phyloP scores from a whole-genome alignment of 805 yeast species.

The Ogataea pini region DNA sequence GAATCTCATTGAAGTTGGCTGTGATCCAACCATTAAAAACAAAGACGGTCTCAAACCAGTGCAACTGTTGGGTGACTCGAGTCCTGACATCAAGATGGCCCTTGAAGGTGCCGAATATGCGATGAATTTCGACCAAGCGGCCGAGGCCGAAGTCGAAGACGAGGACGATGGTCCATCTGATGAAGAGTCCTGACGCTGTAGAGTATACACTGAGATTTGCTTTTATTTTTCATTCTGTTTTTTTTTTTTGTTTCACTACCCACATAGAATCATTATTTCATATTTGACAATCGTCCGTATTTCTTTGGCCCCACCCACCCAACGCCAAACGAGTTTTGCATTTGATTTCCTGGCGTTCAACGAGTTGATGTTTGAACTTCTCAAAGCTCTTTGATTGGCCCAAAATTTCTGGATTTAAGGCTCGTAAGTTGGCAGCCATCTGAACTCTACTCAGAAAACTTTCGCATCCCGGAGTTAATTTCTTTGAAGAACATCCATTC shows the following conservation, averaged over 20 bases:
- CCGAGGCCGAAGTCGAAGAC: conserved; percentile 39
- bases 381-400: conserved; percentile 9
- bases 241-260: conserved; percentile 1
- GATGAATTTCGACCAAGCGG: conserved; percentile 40
- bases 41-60: conserved; percentile 71
- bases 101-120: conserved; percentile 87
- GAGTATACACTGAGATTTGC: not conserved
- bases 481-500: conserved; percentile 46
- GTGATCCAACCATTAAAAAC: conserved; percentile 69
- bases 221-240: not conserved
- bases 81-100: conserved; percentile 57
- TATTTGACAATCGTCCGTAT: conserved; percentile 7
- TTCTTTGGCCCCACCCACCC: conserved; percentile 16
- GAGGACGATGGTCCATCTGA: conserved; percentile 38
- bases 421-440: conserved; percentile 10
- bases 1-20: conserved; percentile 86
- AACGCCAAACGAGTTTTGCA: conserved; percentile 3
- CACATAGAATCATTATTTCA: conserved; percentile 2
- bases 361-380: conserved; percentile 16
- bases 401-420: not conserved
- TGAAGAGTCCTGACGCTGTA: conserved; percentile 16
- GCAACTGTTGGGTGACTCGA: conserved; percentile 56
- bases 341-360: conserved; percentile 8
- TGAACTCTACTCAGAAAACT: conserved; percentile 14
- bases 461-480: conserved; percentile 18